Conservation (phyloP, 2,329 filamentous ascomycete species). For the Pseudogymnoascus sp. region DNA sequence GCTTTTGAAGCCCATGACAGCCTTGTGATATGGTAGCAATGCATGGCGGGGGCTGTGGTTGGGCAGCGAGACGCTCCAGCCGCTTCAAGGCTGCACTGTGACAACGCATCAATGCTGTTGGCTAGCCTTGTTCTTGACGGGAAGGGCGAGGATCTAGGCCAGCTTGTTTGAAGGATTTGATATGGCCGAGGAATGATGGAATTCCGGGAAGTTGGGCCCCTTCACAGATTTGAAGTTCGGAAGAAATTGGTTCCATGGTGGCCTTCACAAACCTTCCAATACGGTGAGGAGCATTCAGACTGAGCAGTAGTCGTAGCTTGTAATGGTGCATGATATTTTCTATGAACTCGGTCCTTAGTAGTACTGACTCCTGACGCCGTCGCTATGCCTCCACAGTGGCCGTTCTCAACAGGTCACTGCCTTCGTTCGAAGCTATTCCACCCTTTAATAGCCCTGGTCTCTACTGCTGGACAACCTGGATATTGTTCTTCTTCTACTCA, state of each 20-base stretch:
- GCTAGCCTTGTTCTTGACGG: neutral
- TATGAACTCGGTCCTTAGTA: slow-evolving; percentile 4
- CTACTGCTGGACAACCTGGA: slow-evolving; percentile 74
- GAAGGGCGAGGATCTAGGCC: neutral
- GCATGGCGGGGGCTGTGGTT: slow-evolving; percentile 34
- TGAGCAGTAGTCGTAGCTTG: slow-evolving; percentile 3
- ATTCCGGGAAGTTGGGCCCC: neutral
- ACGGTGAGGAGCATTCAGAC: neutral
- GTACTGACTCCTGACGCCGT: slow-evolving; percentile 9
- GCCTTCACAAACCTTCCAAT: neutral
- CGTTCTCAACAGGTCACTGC: neutral
- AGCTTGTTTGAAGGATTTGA: neutral
- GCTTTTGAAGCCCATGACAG: neutral
- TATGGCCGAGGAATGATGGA: neutral
- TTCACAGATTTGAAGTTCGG: neutral
- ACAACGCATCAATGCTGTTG: slow-evolving; percentile 11
- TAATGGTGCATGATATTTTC: slow-evolving; percentile 7
- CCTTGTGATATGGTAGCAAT: slow-evolving; percentile 17
- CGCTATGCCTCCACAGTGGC: slow-evolving; percentile 2
- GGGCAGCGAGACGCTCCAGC: slow-evolving; percentile 42
- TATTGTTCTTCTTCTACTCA: slow-evolving; percentile 76
- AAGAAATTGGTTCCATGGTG: neutral
- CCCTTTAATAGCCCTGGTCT: neutral
- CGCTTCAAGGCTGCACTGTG: slow-evolving; percentile 29
- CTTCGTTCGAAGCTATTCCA: neutral